Base-by-base conservation (phyloP, 805 yeast genomes). In the Ogataea paradorogensis region DNA sequence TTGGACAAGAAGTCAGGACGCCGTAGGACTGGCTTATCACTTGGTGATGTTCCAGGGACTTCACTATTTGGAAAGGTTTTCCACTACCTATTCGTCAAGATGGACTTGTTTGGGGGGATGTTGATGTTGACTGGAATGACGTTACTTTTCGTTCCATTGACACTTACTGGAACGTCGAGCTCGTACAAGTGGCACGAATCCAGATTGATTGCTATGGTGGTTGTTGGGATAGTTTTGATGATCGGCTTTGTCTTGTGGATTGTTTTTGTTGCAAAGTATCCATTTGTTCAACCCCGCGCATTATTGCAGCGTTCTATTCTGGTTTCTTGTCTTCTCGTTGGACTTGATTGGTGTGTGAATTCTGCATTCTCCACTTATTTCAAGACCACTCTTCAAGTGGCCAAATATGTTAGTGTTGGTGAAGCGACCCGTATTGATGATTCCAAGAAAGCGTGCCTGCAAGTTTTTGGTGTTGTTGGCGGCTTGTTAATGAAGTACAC, bases 361-460 rank as follows among this genome's bases (percentile, higher is more conserved):
- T 34, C 38, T 11, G 15, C 38, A 4, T 34, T 13, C 18, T 34
- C 38, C 10, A 34, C 38, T 16, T 34, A 34, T 21, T 22, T 34
- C 28, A 34, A 34, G 18, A 34, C 38, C 3, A 25, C 26, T 13
- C 31, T 34, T 7, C 38, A 34, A 25, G 38, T 34, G 10, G 29
- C 38, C 8, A 25, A 34, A 16, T 34, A 34, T 27, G 38, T 34
- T 20, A 34, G 25, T 14, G 38, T 34, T 21, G 38, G 38, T 26
- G 38, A 34, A 18, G 38, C 38, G 10, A 34, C 30, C 11, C 26
- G 38, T 15, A 34, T 34, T 9, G 38, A 34, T 27, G 29, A 34
- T 21, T 34, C 38, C n/a, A 34, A 34, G 18, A 34, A 34, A n/a
- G 38, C 38, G 3, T 34, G 38, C 20, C 8, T 34, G 25, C 38